These are phyloP conservation scores for Hypomyces rosellus DNA, from an alignment of 2,329 filamentous ascomycete species.

Conservation along the genomic window DNA sequence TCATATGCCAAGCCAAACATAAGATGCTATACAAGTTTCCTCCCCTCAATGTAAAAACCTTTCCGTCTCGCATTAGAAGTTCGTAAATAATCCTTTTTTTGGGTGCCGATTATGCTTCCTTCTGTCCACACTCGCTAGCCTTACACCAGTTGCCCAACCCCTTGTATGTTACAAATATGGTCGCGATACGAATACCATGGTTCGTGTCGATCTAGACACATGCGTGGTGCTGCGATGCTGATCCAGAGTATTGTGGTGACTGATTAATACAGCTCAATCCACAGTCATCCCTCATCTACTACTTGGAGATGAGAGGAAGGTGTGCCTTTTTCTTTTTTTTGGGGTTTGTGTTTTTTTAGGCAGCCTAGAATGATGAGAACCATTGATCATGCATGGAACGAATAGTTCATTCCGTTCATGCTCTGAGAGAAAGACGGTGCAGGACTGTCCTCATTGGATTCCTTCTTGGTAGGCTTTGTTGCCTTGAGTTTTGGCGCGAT, in stretches of 20 bases:
- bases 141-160: not conserved
- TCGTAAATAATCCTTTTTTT: not conserved
- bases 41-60: not conserved
- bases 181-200: too few relatives aligned
- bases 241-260: too few relatives aligned
- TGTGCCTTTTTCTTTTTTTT: not conserved
- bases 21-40: conserved; percentile 7
- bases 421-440: conserved; percentile 19
- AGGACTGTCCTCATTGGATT: conserved; percentile 20
- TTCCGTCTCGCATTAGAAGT: too few relatives aligned
- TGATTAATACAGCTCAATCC: too few relatives aligned
- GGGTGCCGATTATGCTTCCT: not conserved
- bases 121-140: too few relatives aligned
- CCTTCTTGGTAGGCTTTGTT: conserved; percentile 28
- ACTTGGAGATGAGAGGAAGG: too few relatives aligned
- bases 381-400: conserved; percentile 14
- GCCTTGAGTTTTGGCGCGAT: conserved; percentile 33
- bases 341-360: conserved; percentile 1
- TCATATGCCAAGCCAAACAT: conserved; percentile 12
- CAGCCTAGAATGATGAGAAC: not conserved
- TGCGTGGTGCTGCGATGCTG: too few relatives aligned
- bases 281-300: too few relatives aligned
- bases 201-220: too few relatives aligned
- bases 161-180: not conserved
- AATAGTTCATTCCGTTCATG: conserved; percentile 24